These are phyloP conservation scores for Yamadazyma philogaea DNA, from an alignment of 805 yeast species.

Conservation along the genomic window DNA sequence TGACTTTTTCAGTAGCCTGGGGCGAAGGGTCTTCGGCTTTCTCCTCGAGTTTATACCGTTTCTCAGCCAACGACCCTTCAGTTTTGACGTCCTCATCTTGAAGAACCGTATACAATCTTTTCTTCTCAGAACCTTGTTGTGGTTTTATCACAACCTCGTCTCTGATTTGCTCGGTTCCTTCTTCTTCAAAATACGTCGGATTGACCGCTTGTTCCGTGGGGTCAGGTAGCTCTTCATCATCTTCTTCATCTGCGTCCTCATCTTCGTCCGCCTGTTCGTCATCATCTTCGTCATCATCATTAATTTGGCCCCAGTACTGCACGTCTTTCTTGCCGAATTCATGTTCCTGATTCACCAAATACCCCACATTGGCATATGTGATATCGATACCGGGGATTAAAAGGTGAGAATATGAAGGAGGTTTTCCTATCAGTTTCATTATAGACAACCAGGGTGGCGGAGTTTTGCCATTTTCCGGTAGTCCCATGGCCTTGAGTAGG, in stretches of 20 bases:
- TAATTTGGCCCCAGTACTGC: slow-evolving; percentile 34
- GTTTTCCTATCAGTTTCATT: slow-evolving; percentile 71
- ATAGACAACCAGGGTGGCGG: slow-evolving; percentile 79
- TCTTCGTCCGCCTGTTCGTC: slow-evolving; percentile 57
- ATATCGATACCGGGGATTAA: slow-evolving; percentile 49
- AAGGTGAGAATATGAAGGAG: slow-evolving; percentile 75
- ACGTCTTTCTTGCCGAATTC: slow-evolving; percentile 12
- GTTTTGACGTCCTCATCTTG: slow-evolving; percentile 15
- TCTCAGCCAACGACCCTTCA: slow-evolving; percentile 6
- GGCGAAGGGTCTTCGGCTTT: slow-evolving; percentile 1
- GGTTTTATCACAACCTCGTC: slow-evolving; percentile 7
- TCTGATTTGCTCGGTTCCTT: slow-evolving; percentile 1
- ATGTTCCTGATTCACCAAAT: slow-evolving; percentile 17
- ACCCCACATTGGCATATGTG: slow-evolving; percentile 36
- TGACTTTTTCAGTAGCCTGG: not conserved
- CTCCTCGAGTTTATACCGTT: slow-evolving; percentile 7
- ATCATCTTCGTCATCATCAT: slow-evolving; percentile 45
- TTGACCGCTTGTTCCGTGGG: slow-evolving; percentile 23
- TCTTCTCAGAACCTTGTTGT: not conserved
- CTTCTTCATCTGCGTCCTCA: slow-evolving; percentile 30
- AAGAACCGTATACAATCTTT: slow-evolving; percentile 19
- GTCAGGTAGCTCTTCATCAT: slow-evolving; percentile 53
- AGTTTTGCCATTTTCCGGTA: slow-evolving; percentile 43
- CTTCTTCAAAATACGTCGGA: slow-evolving; percentile 9
- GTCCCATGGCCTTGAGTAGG: slow-evolving; percentile 66